These are phyloP conservation scores for Staphylotrichum tortipilum DNA, from an alignment of 495 filamentous ascomycete genomes.

Conservation along the genomic window DNA sequence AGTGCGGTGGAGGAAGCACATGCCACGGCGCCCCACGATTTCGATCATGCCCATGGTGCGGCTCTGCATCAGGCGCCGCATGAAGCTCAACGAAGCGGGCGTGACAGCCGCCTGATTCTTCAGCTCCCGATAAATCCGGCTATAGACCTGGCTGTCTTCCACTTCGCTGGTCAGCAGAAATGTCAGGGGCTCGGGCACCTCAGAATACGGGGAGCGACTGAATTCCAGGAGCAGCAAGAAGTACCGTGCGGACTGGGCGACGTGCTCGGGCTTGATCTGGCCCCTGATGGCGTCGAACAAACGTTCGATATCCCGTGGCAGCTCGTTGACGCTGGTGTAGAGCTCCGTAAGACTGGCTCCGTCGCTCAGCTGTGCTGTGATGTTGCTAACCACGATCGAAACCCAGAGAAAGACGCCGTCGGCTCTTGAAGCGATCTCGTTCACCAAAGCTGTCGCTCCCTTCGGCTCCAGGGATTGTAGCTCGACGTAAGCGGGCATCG, in stretches of 20 bases:
- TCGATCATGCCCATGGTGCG: not conserved
- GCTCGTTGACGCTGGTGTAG: slow-evolving; percentile 7
- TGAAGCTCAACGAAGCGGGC: not conserved
- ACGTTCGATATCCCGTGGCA: slow-evolving; percentile 19
- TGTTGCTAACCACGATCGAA: slow-evolving; percentile 17
- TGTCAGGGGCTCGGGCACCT: too few relatives aligned
- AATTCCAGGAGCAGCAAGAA: slow-evolving; percentile 15
- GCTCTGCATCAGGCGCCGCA: not conserved
- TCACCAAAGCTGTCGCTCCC: slow-evolving; percentile 2
- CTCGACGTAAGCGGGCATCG: slow-evolving; percentile 8
- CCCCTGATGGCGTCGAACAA: slow-evolving; percentile 16
- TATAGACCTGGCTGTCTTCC: not conserved
- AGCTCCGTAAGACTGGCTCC: slow-evolving; percentile 20
- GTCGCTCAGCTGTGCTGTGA: slow-evolving; percentile 11
- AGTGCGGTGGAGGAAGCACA: not conserved
- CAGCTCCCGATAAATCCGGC: not conserved
- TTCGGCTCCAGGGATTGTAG: not conserved
- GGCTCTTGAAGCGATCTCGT: slow-evolving; percentile 14
- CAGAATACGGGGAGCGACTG: not conserved
- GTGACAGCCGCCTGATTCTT: not conserved
- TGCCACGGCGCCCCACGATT: not conserved
- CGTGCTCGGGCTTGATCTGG: slow-evolving; percentile 18
- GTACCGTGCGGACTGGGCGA: slow-evolving; percentile 17
- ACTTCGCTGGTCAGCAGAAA: slow-evolving; percentile 25
- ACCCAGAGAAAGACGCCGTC: slow-evolving; percentile 30